These are phyloP conservation scores for Oryza officinalis DNA, from an alignment of 176 grass and related monocot genomes.

Conservation along the genomic window DNA sequence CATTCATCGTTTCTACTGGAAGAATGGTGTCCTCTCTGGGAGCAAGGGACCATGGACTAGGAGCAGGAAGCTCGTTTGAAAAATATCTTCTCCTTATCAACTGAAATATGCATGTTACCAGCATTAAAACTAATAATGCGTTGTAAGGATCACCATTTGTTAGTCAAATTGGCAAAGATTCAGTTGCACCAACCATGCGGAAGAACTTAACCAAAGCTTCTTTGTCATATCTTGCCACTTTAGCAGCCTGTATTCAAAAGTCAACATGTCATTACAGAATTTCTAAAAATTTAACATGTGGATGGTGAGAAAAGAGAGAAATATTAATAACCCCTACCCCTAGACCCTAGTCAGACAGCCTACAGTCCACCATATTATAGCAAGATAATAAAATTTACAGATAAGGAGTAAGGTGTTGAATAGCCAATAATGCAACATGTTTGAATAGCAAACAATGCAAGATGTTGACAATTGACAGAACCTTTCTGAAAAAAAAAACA, in stretches of 20 bases:
- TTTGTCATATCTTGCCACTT: slow-evolving; percentile 95
- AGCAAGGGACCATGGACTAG: slow-evolving; percentile 67
- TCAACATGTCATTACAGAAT: slow-evolving; percentile 41
- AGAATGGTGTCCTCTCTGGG: slow-evolving; percentile 54
- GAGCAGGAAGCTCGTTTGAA: slow-evolving; percentile 72
- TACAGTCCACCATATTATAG: not conserved
- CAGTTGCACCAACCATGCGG: slow-evolving; percentile 67
- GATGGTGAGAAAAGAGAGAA: not conserved
- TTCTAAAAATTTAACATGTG: slow-evolving; percentile 25
- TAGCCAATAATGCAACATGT: not conserved
- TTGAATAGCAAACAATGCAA: slow-evolving; percentile 24
- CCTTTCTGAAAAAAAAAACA: slow-evolving; percentile 6
- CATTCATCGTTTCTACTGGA: slow-evolving; percentile 64
- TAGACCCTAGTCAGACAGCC: slow-evolving; percentile 1
- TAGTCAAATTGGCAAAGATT: slow-evolving; percentile 25
- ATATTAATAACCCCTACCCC: not conserved
- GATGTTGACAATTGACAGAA: not conserved
- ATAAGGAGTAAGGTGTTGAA: slow-evolving; percentile 11
- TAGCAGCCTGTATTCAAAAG: slow-evolving; percentile 77
- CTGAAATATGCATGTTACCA: slow-evolving; percentile 54
- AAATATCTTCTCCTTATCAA: slow-evolving; percentile 98
- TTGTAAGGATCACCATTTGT: not conserved
- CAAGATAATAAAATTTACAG: not conserved
- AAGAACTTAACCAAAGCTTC: slow-evolving; percentile 97
- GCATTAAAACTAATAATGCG: slow-evolving; percentile 26